Base-by-base conservation (phyloP, 1,139 yeast genomes). In the Sugiyamaella grinbergsii region DNA sequence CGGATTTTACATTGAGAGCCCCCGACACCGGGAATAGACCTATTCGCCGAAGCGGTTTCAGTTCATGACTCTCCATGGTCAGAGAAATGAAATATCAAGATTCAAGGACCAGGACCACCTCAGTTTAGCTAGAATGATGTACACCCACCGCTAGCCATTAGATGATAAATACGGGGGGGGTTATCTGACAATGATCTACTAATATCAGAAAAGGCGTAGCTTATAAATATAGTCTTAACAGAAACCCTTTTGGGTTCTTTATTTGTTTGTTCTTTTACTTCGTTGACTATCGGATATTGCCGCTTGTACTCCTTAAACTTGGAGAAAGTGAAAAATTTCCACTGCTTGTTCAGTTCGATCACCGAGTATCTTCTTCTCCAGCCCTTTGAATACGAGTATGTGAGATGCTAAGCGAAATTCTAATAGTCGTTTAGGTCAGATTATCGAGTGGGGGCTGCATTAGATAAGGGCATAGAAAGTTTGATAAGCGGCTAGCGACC, bases 61-160 rank as follows among this genome's bases (percentile, higher is more conserved):
- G 16, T 36, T 36, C 23, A 16, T 36, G 40, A 4, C n/a, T 18
- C 28, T 36, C 40, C 40, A 36, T 36, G 18, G 10, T 26, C 18
- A 36, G 39, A 4, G 4, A 34, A 34, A 34, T 18, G 18, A 10
- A n/a, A n/a, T n/a, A n/a, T n/a, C n/a, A n/a, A n/a, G n/a, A 34
- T 8, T 6, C 6, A 13, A 6, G 15, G 34, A 5, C 18, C 15
- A 19, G 15, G 13, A 34, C 39, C 20, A 13, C 6, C 10, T 16
- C 5, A n/a, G 15, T 29, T 29, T 29, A n/a, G 33, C n/a, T 29
- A 29, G 13, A n/a, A n/a, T 29, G 13, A 29, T 16, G 13, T n/a
- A 11, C 11, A n/a, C 5, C 13, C 33, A 29, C 13, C 33, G 4
- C n/a, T n/a, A n/a, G n/a, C n/a, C n/a, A n/a, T n/a, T n/a, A n/a